These are phyloP conservation scores for Acanthamoeba culbertsoni DNA, from an alignment of 208 protist genomes.

Conservation along the genomic window DNA sequence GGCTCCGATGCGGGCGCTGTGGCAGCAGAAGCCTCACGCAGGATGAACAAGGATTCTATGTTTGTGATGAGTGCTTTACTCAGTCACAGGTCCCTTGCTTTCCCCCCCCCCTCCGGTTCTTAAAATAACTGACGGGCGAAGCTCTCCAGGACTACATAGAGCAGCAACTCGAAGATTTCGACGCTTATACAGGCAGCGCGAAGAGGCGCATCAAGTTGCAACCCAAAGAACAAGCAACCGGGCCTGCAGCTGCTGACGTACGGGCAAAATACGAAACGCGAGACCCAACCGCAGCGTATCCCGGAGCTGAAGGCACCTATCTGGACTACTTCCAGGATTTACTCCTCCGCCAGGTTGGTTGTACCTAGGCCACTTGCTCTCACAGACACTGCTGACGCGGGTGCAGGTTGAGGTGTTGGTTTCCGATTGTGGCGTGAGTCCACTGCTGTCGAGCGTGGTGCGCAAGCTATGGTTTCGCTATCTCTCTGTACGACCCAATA, in stretches of 20 bases:
- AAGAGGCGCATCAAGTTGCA: background rate
- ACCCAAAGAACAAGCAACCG: background rate
- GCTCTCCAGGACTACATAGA: background rate
- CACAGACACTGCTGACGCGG: background rate
- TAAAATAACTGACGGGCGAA: background rate
- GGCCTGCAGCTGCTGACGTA: background rate
- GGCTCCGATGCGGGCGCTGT: background rate
- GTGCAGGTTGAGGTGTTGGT: background rate
- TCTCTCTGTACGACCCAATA: background rate
- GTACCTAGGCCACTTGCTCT: background rate
- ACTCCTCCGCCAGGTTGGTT: background rate
- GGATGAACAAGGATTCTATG: background rate
- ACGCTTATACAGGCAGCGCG: background rate
- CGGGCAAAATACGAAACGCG: background rate
- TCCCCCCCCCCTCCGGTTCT: background rate
- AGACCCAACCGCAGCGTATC: background rate
- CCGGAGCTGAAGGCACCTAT: background rate
- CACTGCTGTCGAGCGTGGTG: background rate
- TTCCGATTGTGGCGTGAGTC: background rate
- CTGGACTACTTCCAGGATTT: constrained; percentile 3
- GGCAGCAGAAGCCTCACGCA: background rate
- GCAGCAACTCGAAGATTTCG: background rate
- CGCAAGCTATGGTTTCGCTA: constrained; percentile 8
- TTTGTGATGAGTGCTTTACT: background rate
- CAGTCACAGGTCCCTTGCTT: background rate